phyloP scores from a whole-genome alignment of 441 rosid genomes.

The Flueggea neowawraea region DNA sequence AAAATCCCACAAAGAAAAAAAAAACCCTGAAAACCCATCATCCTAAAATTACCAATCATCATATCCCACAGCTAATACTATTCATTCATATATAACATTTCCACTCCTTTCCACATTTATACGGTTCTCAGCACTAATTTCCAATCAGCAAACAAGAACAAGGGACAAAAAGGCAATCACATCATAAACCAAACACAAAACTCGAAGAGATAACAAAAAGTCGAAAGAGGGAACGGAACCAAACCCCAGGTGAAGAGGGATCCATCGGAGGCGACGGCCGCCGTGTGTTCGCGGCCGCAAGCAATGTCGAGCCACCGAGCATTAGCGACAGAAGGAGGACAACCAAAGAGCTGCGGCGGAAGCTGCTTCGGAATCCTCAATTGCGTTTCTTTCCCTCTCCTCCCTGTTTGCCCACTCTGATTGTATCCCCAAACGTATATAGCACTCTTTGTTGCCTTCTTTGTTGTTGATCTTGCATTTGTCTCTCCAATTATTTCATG shows the following conservation, averaged over 20 bases:
- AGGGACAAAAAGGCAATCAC: no score
- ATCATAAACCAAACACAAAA: no score
- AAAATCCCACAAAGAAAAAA: no score
- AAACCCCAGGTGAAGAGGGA: slow-evolving; percentile 97
- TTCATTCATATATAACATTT: no score
- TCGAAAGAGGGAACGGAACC: slow-evolving; percentile 12
- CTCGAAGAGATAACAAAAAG: not conserved
- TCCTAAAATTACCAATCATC: no score
- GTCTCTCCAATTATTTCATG: slow-evolving; percentile 71
- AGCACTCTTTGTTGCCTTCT: slow-evolving; percentile 77
- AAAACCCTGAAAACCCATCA: no score
- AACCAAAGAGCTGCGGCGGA: slow-evolving; percentile 87
- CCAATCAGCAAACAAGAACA: no score
- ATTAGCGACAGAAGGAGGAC: slow-evolving; percentile 63
- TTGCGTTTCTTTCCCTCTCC: slow-evolving; percentile 65
- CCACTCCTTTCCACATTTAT: no score
- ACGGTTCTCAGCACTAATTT: no score
- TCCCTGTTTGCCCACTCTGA: slow-evolving; percentile 88
- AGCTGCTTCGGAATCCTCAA: slow-evolving; percentile 92
- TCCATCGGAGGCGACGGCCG: slow-evolving; percentile 96
- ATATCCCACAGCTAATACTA: no score
- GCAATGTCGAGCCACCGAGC: slow-evolving; percentile 88
- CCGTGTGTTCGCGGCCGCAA: slow-evolving; percentile 94
- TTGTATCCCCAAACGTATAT: slow-evolving; percentile 98
- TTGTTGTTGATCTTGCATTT: slow-evolving; percentile 22